Evolutionary conservation across 768 basidiomycete species (phyloP).

Genomic region (Lactarius hengduanensis): DNA sequence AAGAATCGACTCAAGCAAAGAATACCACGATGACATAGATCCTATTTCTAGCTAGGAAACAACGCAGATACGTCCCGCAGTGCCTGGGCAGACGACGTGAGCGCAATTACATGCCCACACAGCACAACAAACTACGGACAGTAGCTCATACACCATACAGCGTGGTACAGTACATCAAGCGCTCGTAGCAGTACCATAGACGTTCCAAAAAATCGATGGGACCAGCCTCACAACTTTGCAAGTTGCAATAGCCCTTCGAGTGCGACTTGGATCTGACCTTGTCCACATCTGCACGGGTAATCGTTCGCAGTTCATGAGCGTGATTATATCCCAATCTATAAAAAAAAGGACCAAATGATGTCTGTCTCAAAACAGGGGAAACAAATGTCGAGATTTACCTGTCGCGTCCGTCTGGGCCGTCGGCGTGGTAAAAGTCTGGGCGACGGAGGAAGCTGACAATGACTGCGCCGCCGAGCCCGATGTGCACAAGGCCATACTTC

Average conservation of each 20-base stretch:
- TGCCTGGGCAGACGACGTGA: no score
- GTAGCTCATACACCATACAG: neutral
- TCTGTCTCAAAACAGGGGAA: no score
- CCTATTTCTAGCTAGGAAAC: no score
- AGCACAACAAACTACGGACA: neutral
- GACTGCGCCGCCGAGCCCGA: conserved; percentile 79
- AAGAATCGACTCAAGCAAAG: no score
- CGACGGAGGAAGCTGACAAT: conserved; percentile 73
- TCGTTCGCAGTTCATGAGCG: conserved; percentile 59
- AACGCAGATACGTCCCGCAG: no score
- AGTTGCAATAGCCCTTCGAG: conserved; percentile 45
- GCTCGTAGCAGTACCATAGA: neutral
- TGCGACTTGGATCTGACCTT: conserved; percentile 71
- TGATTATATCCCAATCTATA: conserved; percentile 65
- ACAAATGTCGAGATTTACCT: conserved; percentile 41
- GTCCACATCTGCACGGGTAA: conserved; percentile 64
- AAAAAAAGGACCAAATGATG: no score
- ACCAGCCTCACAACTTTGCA: conserved; percentile 40
- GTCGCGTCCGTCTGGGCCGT: conserved; percentile 63
- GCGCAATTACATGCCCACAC: neutral
- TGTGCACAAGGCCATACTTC: conserved; percentile 77
- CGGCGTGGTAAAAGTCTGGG: conserved; percentile 70
- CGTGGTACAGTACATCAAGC: neutral
- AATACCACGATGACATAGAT: no score
- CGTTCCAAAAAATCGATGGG: neutral